A percentile compares a stretch with the other conserved stretches of the same genome.
These are phyloP conservation scores for Rhododendron molle DNA, from an alignment of 148 eudicot species.

Conservation along the genomic window DNA sequence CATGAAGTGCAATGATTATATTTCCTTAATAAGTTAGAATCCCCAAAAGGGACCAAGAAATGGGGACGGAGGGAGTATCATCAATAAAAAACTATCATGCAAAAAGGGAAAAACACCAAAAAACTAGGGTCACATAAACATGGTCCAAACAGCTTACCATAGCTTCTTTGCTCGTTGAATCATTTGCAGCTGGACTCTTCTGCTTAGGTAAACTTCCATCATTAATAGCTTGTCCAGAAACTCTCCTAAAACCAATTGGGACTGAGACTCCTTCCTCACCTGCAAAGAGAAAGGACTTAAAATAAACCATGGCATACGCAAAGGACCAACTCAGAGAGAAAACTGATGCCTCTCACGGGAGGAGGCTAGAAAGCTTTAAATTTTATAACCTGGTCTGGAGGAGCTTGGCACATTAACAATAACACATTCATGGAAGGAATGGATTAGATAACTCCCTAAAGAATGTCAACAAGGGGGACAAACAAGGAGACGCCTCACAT, in stretches of 20 bases:
- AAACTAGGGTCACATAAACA: conserved; percentile 1
- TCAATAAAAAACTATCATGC: neutral
- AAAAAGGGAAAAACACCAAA: neutral
- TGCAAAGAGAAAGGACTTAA: conserved; percentile 17
- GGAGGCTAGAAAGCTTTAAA: neutral
- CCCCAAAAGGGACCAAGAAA: neutral
- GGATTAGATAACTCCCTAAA: neutral
- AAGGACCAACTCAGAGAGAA: neutral
- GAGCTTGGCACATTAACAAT: neutral
- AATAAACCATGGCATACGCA: neutral
- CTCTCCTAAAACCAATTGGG: conserved; percentile 46
- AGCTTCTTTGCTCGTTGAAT: conserved; percentile 68
- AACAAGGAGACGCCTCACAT: neutral
- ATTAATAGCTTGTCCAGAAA: conserved; percentile 49
- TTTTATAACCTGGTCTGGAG: neutral
- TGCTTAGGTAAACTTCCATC: conserved; percentile 61
- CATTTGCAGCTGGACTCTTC: conserved; percentile 70
- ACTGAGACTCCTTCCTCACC: conserved; percentile 63
- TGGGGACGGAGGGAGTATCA: neutral
- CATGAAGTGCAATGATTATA: neutral
- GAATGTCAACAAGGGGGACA: neutral
- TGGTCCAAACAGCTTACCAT: conserved; percentile 31
- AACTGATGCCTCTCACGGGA: neutral
- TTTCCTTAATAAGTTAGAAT: neutral
- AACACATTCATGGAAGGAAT: neutral